Evolutionary conservation across 2,329 filamentous ascomycete genomes (phyloP).

Genomic region (Ceratocystis papillata): DNA sequence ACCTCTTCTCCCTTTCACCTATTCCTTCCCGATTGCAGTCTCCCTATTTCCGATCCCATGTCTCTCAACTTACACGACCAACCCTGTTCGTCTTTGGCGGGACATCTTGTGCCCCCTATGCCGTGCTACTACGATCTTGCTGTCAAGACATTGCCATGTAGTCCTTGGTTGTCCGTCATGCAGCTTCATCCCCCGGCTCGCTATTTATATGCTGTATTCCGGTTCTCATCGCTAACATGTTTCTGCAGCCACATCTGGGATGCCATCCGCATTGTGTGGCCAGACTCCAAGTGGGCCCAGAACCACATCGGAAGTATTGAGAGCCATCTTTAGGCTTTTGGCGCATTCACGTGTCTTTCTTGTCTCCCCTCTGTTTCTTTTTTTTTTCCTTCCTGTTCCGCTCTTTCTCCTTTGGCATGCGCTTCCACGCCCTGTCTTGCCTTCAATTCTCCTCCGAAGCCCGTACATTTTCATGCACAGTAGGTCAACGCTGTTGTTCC

Average conservation of each 20-base stretch:
- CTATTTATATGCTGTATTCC: slow-evolving; percentile 24
- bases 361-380: background rate
- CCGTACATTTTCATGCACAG: slow-evolving; percentile 8
- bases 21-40: slow-evolving; percentile 35
- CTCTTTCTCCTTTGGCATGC: background rate
- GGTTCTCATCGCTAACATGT: slow-evolving; percentile 22
- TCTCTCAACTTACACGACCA: slow-evolving; percentile 15
- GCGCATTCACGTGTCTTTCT: slow-evolving; percentile 10
- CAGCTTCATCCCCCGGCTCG: slow-evolving; percentile 12
- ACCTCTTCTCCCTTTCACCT: background rate
- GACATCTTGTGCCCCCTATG: background rate
- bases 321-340: slow-evolving; percentile 55
- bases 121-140: background rate
- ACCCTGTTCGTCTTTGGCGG: background rate
- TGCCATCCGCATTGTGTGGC: slow-evolving; percentile 83
- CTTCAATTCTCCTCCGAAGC: background rate
- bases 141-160: background rate
- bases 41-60: slow-evolving; percentile 23
- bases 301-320: slow-evolving; percentile 58
- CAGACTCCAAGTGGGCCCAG: slow-evolving; percentile 72
- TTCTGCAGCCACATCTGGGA: slow-evolving; percentile 75
- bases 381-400: slow-evolving; percentile 1
- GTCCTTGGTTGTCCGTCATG: background rate
- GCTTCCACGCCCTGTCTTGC: background rate
- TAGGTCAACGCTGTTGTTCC: background rate